These are phyloP conservation scores for Xylaria telfairii DNA, from an alignment of 495 filamentous ascomycete genomes.

Conservation along the genomic window DNA sequence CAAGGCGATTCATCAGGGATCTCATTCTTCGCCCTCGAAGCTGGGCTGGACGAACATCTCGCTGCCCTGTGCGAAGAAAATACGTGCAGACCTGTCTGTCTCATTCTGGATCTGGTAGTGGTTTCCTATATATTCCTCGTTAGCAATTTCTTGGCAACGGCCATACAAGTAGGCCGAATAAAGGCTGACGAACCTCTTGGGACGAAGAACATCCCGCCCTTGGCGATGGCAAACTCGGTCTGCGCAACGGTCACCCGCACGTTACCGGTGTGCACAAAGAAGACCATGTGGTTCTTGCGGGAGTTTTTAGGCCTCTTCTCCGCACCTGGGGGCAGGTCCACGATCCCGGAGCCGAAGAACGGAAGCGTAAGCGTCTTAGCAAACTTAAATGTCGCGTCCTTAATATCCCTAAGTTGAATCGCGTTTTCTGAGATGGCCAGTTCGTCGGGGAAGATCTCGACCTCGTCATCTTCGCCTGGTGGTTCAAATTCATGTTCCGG, in stretches of 20 bases:
- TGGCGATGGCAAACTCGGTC: constrained; percentile 81
- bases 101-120: constrained; percentile 83
- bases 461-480: constrained; percentile 51
- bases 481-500: constrained; percentile 51
- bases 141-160: neutral
- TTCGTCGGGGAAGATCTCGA: constrained; percentile 61
- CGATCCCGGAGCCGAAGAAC: constrained; percentile 86
- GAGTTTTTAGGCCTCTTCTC: constrained; percentile 89
- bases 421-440: constrained; percentile 78
- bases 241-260: constrained; percentile 79
- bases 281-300: constrained; percentile 92
- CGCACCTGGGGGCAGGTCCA: constrained; percentile 82
- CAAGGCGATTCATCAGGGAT: neutral
- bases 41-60: constrained; percentile 47
- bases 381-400: constrained; percentile 77
- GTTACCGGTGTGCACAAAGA: constrained; percentile 82
- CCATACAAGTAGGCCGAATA: neutral
- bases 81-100: constrained; percentile 65
- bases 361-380: constrained; percentile 83
- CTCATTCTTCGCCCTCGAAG: constrained; percentile 18
- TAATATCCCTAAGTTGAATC: constrained; percentile 77
- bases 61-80: constrained; percentile 88
- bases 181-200: constrained; percentile 78
- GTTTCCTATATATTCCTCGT: constrained; percentile 63
- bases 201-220: constrained; percentile 90